phyloP scores from a whole-genome alignment of 768 basidiomycete species.

The Pleurotus djamor region DNA sequence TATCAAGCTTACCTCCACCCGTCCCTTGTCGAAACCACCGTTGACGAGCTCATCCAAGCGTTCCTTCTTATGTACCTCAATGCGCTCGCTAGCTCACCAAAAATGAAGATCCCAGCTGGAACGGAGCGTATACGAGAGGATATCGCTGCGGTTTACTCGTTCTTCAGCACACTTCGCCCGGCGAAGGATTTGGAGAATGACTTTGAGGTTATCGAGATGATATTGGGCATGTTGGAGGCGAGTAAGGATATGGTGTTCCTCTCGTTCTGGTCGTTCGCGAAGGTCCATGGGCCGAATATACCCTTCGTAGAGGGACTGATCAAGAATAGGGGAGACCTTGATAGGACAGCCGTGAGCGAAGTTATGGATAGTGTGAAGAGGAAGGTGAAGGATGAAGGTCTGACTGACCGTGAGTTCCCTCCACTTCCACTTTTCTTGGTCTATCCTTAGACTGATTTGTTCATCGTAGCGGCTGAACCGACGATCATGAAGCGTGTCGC shows the following conservation, averaged over 20 bases:
- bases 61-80: constrained; percentile 92
- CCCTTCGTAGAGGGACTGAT: constrained; percentile 89
- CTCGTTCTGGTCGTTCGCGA: constrained; percentile 93
- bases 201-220: constrained; percentile 86
- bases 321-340: constrained; percentile 87
- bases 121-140: constrained; percentile 84
- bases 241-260: constrained; percentile 89
- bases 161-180: constrained; percentile 80
- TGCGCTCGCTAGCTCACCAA: constrained; percentile 78
- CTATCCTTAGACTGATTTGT: constrained; percentile 10
- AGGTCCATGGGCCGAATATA: constrained; percentile 90
- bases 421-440: no score
- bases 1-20: constrained; percentile 91
- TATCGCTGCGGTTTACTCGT: constrained; percentile 69
- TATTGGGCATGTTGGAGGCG: constrained; percentile 79
- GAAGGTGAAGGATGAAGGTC: constrained; percentile 87
- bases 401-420: constrained; percentile 73
- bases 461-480: constrained; percentile 63
- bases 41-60: constrained; percentile 89
- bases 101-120: constrained; percentile 83
- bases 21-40: constrained; percentile 84
- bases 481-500: constrained; percentile 92
- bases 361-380: constrained; percentile 93
- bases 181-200: constrained; percentile 76
- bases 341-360: constrained; percentile 83